Conservation (phyloP, 345 rosid species). For the Kandelia obovata region DNA sequence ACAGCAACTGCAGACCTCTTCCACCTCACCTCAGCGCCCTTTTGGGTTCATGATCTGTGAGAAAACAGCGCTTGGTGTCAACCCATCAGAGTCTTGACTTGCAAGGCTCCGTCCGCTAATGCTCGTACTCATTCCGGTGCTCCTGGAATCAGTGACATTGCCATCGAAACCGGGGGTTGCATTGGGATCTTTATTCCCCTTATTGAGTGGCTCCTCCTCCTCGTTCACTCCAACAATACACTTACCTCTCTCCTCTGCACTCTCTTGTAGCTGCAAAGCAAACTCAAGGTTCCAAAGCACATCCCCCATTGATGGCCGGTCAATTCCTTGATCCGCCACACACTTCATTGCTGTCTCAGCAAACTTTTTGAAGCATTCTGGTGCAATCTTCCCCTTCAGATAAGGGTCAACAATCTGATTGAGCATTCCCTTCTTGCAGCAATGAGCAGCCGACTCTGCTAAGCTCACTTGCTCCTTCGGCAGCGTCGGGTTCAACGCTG, state of each 20-base stretch:
- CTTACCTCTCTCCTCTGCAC: constrained; percentile 81
- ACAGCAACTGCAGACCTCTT: constrained; percentile 5
- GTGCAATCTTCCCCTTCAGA: background rate
- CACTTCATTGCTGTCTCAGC: constrained; percentile 3
- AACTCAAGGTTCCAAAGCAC: constrained; percentile 2
- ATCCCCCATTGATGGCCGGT: constrained; percentile 10
- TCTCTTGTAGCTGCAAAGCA: constrained; percentile 84
- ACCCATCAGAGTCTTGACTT: constrained; percentile 87
- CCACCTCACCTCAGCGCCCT: constrained; percentile 61
- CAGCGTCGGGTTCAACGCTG: background rate
- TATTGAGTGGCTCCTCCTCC: constrained; percentile 57
- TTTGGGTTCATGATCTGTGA: constrained; percentile 99
- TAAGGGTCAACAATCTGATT: constrained; percentile 4
- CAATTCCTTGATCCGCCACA: background rate
- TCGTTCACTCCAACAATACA: constrained; percentile 45
- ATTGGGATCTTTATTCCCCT: constrained; percentile 59
- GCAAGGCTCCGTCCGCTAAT: constrained; percentile 89
- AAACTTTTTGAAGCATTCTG: constrained; percentile 2
- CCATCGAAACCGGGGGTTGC: constrained; percentile 56
- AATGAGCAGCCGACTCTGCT: background rate
- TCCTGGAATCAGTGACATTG: constrained; percentile 69
- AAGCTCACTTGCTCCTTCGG: background rate
- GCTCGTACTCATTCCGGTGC: constrained; percentile 92
- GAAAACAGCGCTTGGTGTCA: constrained; percentile 94
- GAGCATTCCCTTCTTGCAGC: background rate